Percentiles rank a stretch among this genome's conserved stretches.
Evolutionary conservation across 2,329 filamentous ascomycete genomes (phyloP).

Genomic region (Talaromyces sp.): DNA sequence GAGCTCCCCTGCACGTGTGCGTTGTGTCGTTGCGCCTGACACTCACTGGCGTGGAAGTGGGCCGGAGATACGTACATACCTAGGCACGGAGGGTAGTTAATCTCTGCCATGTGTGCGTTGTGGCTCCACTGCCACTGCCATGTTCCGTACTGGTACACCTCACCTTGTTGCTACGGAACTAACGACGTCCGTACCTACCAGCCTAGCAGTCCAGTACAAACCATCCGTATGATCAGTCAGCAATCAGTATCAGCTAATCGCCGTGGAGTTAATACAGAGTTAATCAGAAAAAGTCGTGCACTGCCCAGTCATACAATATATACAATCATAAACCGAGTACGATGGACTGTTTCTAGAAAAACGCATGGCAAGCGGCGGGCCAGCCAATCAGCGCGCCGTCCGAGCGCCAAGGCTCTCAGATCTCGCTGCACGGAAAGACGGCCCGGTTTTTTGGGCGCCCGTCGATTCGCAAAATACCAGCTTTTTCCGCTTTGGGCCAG

Average conservation of each 20-base stretch:
- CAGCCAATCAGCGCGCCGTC: not conserved
- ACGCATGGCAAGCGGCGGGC: not conserved
- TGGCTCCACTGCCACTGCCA: not conserved
- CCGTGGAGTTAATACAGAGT: not conserved
- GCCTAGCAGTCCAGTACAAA: not conserved
- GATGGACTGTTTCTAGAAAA: not conserved
- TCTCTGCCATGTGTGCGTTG: conserved; percentile 8
- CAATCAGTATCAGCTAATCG: not conserved
- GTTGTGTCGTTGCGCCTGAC: too few species aligned
- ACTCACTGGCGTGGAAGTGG: not conserved
- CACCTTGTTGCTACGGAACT: too few species aligned
- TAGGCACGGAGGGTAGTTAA: not conserved
- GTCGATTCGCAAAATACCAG: not conserved
- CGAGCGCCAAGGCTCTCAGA: conserved; percentile 3
- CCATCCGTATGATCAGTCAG: not conserved
- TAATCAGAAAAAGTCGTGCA: not conserved
- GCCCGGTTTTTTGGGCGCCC: conserved; percentile 12
- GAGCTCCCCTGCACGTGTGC: not conserved
- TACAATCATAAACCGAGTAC: not conserved
- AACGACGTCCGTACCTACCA: not conserved
- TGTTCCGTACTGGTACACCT: not conserved
- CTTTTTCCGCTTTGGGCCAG: not conserved
- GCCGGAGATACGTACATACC: conserved; percentile 7
- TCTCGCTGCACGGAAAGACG: conserved; percentile 11
- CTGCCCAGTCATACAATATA: not conserved